These are phyloP conservation scores for Aphelidium insulamus DNA, from an alignment of 371 early-diverging fungal species.

Conservation along the genomic window DNA sequence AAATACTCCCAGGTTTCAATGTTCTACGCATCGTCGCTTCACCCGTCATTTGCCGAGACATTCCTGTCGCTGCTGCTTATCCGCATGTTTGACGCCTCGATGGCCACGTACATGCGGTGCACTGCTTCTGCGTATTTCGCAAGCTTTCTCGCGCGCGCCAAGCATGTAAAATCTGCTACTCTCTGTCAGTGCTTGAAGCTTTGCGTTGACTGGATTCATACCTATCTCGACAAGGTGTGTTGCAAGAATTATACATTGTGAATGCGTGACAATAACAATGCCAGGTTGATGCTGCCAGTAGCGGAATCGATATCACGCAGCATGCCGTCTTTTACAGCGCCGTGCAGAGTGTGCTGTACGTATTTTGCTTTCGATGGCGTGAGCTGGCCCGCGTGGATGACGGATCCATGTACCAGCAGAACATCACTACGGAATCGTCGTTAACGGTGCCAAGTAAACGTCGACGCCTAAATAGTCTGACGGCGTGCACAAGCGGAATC, in stretches of 20 bases:
- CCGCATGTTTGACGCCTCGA: constrained; percentile 26
- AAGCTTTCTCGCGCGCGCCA: constrained; percentile 73
- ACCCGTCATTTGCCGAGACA: constrained; percentile 36
- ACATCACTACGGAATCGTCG: constrained; percentile 11
- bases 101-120: constrained; percentile 43
- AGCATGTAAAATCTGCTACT: constrained; percentile 29
- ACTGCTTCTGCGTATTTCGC: constrained; percentile 67
- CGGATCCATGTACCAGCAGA: constrained; percentile 15
- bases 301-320: constrained; percentile 6
- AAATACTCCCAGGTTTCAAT: constrained; percentile 77
- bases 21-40: constrained; percentile 54
- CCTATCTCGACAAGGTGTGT: no score
- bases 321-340: constrained; percentile 61
- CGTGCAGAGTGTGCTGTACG: constrained; percentile 72
- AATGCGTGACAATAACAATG: no score
- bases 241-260: no score
- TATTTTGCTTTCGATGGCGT: constrained; percentile 85
- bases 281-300: not conserved
- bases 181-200: no score
- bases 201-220: no score
- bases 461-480: constrained; percentile 7
- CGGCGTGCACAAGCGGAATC: constrained; percentile 1
- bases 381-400: constrained; percentile 22
- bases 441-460: constrained; percentile 9
- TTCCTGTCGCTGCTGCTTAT: constrained; percentile 55